Conservation (phyloP, 2,329 filamentous ascomycete genomes). For the Cordyceps cicadae region DNA sequence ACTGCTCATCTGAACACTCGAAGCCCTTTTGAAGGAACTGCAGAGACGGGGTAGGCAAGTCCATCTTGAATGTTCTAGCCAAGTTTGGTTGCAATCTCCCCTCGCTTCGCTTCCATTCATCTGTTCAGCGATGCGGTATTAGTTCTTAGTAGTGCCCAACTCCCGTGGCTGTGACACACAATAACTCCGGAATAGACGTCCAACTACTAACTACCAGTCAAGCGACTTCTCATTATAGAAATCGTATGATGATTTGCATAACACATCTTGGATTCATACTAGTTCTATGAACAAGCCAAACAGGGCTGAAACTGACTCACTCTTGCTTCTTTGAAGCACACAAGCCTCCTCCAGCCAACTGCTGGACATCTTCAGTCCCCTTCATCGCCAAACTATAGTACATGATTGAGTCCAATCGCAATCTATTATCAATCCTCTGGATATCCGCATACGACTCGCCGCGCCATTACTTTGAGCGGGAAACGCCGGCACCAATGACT, state of each 20-base stretch:
- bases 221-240: neutral
- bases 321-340: neutral
- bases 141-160: too few species aligned
- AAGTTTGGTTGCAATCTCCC: too few species aligned
- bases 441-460: neutral
- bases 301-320: neutral
- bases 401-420: neutral
- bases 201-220: too few species aligned
- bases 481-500: constrained; percentile 92
- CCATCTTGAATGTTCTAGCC: too few species aligned
- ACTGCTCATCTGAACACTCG: too few species aligned
- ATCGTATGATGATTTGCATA: neutral
- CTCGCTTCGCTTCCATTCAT: too few species aligned
- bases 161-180: too few species aligned
- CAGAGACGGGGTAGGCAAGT: too few species aligned
- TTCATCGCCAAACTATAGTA: neutral
- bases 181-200: too few species aligned
- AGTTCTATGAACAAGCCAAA: constrained; percentile 1
- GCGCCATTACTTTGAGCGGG: constrained; percentile 49
- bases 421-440: neutral
- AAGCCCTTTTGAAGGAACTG: too few species aligned
- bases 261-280: neutral
- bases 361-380: neutral
- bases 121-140: too few species aligned
- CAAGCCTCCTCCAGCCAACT: neutral